phyloP scores from a whole-genome alignment of 495 filamentous ascomycete genomes.

The Aspergillus sclerotioniger region DNA sequence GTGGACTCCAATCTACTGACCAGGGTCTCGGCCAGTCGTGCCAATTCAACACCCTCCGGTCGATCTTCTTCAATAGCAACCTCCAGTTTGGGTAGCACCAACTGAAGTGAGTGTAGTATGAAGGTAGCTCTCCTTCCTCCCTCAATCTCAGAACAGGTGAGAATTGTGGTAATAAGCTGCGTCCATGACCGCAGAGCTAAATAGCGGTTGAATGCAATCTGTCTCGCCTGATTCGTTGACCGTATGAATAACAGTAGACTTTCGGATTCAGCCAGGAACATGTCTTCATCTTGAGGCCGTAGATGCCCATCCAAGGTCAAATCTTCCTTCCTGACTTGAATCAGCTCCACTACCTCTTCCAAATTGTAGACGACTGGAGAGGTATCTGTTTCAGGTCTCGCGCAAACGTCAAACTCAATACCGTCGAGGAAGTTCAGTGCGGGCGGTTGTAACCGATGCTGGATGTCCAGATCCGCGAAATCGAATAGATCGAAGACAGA shows the following conservation, averaged over 20 bases:
- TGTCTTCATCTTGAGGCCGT: conserved; percentile 56
- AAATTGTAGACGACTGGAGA: conserved; percentile 55
- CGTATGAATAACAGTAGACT: conserved; percentile 54
- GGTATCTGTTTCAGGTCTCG: conserved; percentile 47
- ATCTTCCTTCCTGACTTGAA: conserved; percentile 52
- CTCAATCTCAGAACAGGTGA: conserved; percentile 73
- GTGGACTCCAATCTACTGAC: conserved; percentile 69
- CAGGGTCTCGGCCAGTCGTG: conserved; percentile 71
- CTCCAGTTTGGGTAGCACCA: conserved; percentile 83
- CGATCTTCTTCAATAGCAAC: conserved; percentile 61
- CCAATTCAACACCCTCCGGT: conserved; percentile 67
- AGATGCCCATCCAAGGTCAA: conserved; percentile 47
- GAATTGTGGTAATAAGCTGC: conserved; percentile 73
- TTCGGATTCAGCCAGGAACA: conserved; percentile 57
- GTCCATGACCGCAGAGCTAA: conserved; percentile 75
- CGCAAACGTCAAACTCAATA: conserved; percentile 60
- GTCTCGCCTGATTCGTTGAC: conserved; percentile 67
- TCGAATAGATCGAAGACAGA: conserved; percentile 92
- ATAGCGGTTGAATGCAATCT: conserved; percentile 57
- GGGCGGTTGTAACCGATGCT: conserved; percentile 47
- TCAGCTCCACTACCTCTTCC: conserved; percentile 59
- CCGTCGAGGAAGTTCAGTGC: conserved; percentile 54
- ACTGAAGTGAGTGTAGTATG: conserved; percentile 77
- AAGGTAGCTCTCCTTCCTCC: conserved; percentile 65
- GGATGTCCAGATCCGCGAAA: conserved; percentile 72